Percentiles rank a stretch among this genome's conserved stretches.
phyloP scores from a whole-genome alignment of 352 stramenopile species.

The Globisporangium uncinulatum region DNA sequence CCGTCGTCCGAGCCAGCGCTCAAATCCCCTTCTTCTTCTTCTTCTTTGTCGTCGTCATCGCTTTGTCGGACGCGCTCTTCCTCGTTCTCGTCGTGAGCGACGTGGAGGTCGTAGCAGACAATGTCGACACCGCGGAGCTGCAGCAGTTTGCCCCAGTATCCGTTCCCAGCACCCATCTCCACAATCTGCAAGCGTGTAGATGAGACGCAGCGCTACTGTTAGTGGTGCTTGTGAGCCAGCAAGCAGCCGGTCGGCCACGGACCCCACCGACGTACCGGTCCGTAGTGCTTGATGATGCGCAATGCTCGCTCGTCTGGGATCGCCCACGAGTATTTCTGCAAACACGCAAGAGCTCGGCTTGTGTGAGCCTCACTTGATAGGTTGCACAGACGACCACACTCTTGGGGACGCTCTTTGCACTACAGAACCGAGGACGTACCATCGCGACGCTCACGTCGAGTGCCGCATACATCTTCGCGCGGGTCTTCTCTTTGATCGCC shows the following conservation, averaged over 20 bases:
- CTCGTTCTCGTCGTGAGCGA: slow-evolving; percentile 46
- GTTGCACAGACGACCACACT: not conserved
- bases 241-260: no score
- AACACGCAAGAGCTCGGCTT: not conserved
- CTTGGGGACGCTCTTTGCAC: no score
- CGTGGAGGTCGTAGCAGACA: slow-evolving; percentile 82
- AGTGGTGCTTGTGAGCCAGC: not conserved
- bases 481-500: slow-evolving; percentile 54
- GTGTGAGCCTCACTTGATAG: no score
- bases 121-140: slow-evolving; percentile 77
- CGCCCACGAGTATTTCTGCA: slow-evolving; percentile 90
- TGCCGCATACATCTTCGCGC: slow-evolving; percentile 59
- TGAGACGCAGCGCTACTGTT: not conserved
- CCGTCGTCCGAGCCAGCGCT: not conserved
- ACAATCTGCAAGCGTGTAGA: slow-evolving; percentile 46
- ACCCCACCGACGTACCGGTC: slow-evolving; percentile 34
- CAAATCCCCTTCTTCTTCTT: slow-evolving; percentile 8
- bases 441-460: slow-evolving; percentile 79
- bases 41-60: not conserved
- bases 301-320: slow-evolving; percentile 87
- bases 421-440: slow-evolving; percentile 24
- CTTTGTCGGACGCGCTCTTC: slow-evolving; percentile 15
- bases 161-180: slow-evolving; percentile 88
- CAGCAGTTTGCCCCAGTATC: slow-evolving; percentile 83
- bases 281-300: slow-evolving; percentile 89